phyloP scores from a whole-genome alignment of 805 yeast species.

The Hanseniaspora occidentalis region DNA sequence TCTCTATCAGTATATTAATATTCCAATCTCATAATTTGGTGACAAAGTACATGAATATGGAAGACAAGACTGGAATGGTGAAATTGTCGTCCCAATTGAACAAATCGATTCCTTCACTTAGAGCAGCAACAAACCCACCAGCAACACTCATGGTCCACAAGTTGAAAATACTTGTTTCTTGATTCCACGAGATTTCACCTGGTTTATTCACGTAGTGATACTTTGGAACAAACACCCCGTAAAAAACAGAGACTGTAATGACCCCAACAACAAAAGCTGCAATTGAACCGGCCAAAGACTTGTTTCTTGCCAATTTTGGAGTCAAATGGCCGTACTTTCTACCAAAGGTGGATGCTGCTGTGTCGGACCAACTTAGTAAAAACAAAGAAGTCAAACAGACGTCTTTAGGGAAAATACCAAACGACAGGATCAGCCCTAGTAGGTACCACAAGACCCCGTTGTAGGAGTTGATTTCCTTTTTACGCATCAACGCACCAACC shows the following conservation, averaged over 20 bases:
- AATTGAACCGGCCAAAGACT: slow-evolving; percentile 79
- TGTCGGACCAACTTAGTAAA: slow-evolving; percentile 90
- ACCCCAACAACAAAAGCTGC: slow-evolving; percentile 78
- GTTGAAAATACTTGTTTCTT: slow-evolving; percentile 43
- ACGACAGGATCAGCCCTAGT: slow-evolving; percentile 64
- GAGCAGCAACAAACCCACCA: slow-evolving; percentile 73
- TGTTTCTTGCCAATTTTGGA: slow-evolving; percentile 59
- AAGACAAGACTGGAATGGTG: slow-evolving; percentile 83
- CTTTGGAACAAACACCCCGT: slow-evolving; percentile 60
- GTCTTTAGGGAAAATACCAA: slow-evolving; percentile 64
- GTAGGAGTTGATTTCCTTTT: slow-evolving; percentile 53
- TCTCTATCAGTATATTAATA: no score
- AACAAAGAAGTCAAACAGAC: slow-evolving; percentile 64
- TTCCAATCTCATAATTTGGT: slow-evolving; percentile 17
- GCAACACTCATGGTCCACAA: slow-evolving; percentile 41
- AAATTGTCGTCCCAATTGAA: slow-evolving; percentile 81
- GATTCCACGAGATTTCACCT: slow-evolving; percentile 53
- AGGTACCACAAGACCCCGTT: slow-evolving; percentile 88
- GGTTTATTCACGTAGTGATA: slow-evolving; percentile 42
- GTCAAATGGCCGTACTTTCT: slow-evolving; percentile 75
- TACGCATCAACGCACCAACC: slow-evolving; percentile 78
- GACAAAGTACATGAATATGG: slow-evolving; percentile 44
- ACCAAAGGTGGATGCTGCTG: slow-evolving; percentile 93
- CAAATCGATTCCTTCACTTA: slow-evolving; percentile 74
- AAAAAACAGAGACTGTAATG: slow-evolving; percentile 49